Percentiles rank a stretch among this genome's conserved stretches.
Evolutionary conservation across 75 land plant species (phyloP).

Genomic region (Cupressus sempervirens): DNA sequence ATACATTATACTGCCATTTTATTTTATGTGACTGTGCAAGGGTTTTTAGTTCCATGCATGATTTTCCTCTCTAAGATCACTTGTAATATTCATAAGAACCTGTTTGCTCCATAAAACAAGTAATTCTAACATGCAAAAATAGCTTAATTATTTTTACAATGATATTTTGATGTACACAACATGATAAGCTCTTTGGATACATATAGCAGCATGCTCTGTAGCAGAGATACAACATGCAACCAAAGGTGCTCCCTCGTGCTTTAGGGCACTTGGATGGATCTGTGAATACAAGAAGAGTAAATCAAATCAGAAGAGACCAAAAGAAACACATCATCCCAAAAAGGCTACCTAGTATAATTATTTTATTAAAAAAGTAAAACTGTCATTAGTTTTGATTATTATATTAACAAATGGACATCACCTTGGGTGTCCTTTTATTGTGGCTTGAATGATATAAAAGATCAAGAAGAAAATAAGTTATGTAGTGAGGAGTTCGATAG

Average conservation of each 20-base stretch:
- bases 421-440: not conserved
- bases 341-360: not conserved
- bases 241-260: slow-evolving; percentile 74
- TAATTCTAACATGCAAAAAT: not conserved
- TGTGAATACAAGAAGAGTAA: slow-evolving; percentile 22
- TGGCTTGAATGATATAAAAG: not conserved
- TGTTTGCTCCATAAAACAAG: not conserved
- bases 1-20: not conserved
- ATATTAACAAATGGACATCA: not conserved
- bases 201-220: slow-evolving; percentile 79
- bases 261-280: slow-evolving; percentile 92
- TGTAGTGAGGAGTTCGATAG: not conserved
- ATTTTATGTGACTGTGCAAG: not conserved
- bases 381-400: not conserved
- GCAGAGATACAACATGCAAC: slow-evolving; percentile 86
- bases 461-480: too few species aligned
- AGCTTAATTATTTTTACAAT: not conserved
- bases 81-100: not conserved
- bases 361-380: not conserved
- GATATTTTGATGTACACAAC: not conserved
- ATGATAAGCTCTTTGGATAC: slow-evolving; percentile 9
- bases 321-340: not conserved
- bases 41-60: not conserved
- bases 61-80: not conserved
- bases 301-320: not conserved